Base-by-base conservation (phyloP, 129 eudicot species). In the Chrysanthemum makinoi region DNA sequence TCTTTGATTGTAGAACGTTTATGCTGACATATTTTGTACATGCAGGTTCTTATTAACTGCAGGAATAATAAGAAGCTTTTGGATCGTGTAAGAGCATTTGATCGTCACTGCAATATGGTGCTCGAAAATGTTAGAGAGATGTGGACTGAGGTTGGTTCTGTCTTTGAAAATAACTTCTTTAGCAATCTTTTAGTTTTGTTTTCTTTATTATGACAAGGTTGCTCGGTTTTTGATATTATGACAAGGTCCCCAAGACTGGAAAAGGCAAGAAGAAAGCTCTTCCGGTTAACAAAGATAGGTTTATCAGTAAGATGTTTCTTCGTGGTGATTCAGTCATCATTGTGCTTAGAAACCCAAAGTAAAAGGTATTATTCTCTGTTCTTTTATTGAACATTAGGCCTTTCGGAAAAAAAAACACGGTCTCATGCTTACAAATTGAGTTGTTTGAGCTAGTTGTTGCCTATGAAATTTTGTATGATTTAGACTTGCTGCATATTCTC, bases 31-130 rank as follows among this genome's bases (percentile, higher is more conserved):
- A 55, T 10, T 66, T 53, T 66, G 61, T 18, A 6, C 57, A 20
- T 66, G 4, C 79, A 89, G 96, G 92, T 89, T 39, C 91, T 92
- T 33, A 89, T 92, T 54, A 92, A 92, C 80, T 92, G 96, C 80
- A 79, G 98, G 50, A 92, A 92, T 59, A 92, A 92, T 80, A 89
- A 81, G 63, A 92, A 92, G 81, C 93, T 92, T 73, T 74, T 92
- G 22, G 98, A 96, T 2, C 96, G 96, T 72, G 98, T 92, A 70
- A 89, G 96, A 83, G 96, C 98, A 2, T 92, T 88, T 80, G 98
- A 92, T 75, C 84, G 98, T 30, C 98, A 92, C 79, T 92, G 98
- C 85, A 92, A 92, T 74, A 92, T 92, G 97, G 98, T 92, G 69
- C 83, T 92, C 13, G 98, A 92, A 73, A 92, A 92, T 80, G 98